Evolutionary conservation across 768 basidiomycete genomes (phyloP).

Genomic region (Termitomyces sp.): DNA sequence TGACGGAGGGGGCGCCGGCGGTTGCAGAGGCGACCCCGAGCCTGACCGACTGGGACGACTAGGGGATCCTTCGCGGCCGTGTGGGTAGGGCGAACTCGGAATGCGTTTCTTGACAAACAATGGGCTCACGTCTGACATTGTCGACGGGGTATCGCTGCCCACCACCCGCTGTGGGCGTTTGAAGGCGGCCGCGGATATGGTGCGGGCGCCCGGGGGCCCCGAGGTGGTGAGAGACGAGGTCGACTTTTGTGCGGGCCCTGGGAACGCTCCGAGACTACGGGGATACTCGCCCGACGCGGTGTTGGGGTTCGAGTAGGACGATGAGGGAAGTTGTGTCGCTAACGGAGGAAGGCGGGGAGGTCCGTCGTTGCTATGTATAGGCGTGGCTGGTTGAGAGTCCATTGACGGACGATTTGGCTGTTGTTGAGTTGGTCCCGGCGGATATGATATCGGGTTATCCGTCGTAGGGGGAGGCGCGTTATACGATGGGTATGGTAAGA

Average conservation of each 20-base stretch:
- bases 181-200: constrained; percentile 75
- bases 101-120: constrained; percentile 43
- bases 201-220: constrained; percentile 37
- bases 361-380: background rate
- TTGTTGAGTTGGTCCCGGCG: constrained; percentile 1
- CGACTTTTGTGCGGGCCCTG: constrained; percentile 11
- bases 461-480: constrained; percentile 11
- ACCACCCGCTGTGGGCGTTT: constrained; percentile 39
- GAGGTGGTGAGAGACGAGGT: constrained; percentile 11
- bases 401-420: constrained; percentile 1
- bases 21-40: constrained; percentile 11
- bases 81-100: constrained; percentile 38
- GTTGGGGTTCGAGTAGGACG: constrained; percentile 26
- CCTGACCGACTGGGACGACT: constrained; percentile 5
- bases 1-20: constrained; percentile 12
- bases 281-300: constrained; percentile 29
- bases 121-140: constrained; percentile 40
- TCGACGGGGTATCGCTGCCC: constrained; percentile 17
- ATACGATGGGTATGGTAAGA: constrained; percentile 14
- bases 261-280: constrained; percentile 17
- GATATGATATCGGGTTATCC: background rate
- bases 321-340: constrained; percentile 1
- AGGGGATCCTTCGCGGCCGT: constrained; percentile 13
- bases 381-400: background rate
- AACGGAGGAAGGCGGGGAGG: constrained; percentile 8